These are phyloP conservation scores for Plasmodium gaboni DNA, from an alignment of 169 alveolate genomes.

Conservation along the genomic window DNA sequence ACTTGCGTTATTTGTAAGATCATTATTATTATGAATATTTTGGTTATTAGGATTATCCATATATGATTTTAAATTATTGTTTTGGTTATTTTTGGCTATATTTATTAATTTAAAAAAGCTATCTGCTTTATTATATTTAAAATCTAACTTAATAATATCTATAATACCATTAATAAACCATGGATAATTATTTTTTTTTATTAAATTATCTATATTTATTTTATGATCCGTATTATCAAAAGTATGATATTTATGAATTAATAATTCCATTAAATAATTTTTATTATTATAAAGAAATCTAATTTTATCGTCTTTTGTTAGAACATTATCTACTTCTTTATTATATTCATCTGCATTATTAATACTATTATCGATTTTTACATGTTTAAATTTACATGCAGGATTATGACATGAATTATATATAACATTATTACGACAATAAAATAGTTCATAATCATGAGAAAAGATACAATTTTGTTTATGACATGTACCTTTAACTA, in stretches of 20 bases:
- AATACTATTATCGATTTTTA: conserved; percentile 27
- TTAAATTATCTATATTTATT: conserved; percentile 17
- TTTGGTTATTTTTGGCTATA: not conserved
- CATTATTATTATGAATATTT: not conserved
- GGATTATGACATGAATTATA: conserved; percentile 77
- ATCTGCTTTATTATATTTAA: conserved; percentile 33
- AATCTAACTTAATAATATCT: conserved; percentile 50
- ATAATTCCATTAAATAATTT: conserved; percentile 76
- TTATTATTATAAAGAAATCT: conserved; percentile 85
- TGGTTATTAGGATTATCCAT: not conserved
- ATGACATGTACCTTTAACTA: conserved; percentile 74
- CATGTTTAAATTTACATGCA: conserved; percentile 82
- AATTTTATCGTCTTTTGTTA: conserved; percentile 84
- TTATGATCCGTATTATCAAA: conserved; percentile 17
- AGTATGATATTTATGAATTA: conserved; percentile 47
- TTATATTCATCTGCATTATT: conserved; percentile 41
- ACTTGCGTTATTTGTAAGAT: not conserved
- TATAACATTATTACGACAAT: conserved; percentile 81
- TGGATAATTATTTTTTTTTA: conserved; percentile 46
- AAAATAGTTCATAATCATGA: conserved; percentile 81
- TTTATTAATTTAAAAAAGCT: conserved; percentile 26
- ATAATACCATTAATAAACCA: conserved; percentile 73
- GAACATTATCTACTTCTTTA: conserved; percentile 50
- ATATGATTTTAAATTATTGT: not conserved
- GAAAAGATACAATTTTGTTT: conserved; percentile 84